phyloP scores from a whole-genome alignment of 805 yeast genomes.

The Nakazawaea pomicola region DNA sequence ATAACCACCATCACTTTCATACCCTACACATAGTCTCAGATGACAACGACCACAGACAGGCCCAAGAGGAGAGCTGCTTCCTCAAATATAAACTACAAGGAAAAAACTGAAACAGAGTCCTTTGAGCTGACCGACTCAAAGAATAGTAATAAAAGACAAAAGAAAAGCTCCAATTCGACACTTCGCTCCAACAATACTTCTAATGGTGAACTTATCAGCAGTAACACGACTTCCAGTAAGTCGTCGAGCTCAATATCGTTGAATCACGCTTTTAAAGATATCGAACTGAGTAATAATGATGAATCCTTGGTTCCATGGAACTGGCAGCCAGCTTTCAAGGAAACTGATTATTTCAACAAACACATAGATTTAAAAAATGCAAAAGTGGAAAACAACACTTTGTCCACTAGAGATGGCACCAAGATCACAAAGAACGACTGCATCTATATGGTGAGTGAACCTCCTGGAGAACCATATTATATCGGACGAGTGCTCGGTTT shows the following conservation, averaged over 20 bases:
- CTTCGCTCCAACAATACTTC: background rate
- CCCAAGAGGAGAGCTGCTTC: slow-evolving; percentile 27
- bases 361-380: slow-evolving; percentile 37
- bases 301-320: slow-evolving; percentile 32
- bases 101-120: slow-evolving; percentile 21
- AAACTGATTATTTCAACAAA: slow-evolving; percentile 36
- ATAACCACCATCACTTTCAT: too few relatives aligned
- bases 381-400: slow-evolving; percentile 31
- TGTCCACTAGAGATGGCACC: slow-evolving; percentile 33
- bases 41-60: slow-evolving; percentile 12
- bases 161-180: too few relatives aligned
- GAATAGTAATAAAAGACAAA: background rate
- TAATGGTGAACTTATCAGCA: background rate
- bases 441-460: slow-evolving; percentile 83
- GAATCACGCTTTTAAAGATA: too few relatives aligned
- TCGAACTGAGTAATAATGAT: slow-evolving; percentile 11
- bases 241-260: too few relatives aligned
- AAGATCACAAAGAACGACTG: slow-evolving; percentile 52
- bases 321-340: slow-evolving; percentile 42
- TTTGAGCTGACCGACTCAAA: background rate
- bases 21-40: too few relatives aligned
- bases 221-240: background rate
- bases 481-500: slow-evolving; percentile 83
- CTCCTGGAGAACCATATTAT: slow-evolving; percentile 92
- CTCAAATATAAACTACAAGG: slow-evolving; percentile 28